phyloP scores from a whole-genome alignment of 176 grass and related monocot genomes.

The Oryza punctata region DNA sequence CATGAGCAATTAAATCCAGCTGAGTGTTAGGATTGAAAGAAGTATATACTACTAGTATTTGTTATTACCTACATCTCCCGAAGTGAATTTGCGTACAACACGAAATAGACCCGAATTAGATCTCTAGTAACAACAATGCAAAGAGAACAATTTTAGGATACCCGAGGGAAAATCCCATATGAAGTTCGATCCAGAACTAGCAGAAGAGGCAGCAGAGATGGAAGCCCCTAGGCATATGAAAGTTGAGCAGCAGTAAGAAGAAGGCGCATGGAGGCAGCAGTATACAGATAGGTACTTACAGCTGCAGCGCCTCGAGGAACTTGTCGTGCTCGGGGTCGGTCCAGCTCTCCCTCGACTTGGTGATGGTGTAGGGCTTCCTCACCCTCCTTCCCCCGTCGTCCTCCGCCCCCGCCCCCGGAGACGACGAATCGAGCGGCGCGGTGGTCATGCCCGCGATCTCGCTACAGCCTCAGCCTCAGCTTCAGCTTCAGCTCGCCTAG shows the following conservation, averaged over 20 bases:
- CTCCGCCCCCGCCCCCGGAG: too few species aligned
- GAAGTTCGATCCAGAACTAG: background rate
- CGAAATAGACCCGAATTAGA: background rate
- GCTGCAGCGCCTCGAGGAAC: conserved; percentile 58
- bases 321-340: conserved; percentile 60
- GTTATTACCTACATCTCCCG: background rate
- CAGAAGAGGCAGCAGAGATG: background rate
- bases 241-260: background rate
- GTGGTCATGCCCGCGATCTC: background rate
- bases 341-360: conserved; percentile 54
- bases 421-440: conserved; percentile 19
- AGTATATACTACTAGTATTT: background rate
- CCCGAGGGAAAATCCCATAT: background rate
- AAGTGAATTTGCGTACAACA: background rate
- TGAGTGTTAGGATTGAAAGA: background rate
- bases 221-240: too few species aligned
- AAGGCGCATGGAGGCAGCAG: too few species aligned
- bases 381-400: conserved; percentile 5
- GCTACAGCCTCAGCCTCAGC: too few species aligned
- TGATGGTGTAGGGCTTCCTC: conserved; percentile 53
- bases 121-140: background rate
- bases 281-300: background rate
- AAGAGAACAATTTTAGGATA: background rate
- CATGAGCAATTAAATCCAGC: too few species aligned
- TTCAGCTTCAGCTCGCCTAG: too few species aligned